Evolutionary conservation across 2,329 filamentous ascomycete genomes (phyloP).

Genomic region (Cadophora sp.): DNA sequence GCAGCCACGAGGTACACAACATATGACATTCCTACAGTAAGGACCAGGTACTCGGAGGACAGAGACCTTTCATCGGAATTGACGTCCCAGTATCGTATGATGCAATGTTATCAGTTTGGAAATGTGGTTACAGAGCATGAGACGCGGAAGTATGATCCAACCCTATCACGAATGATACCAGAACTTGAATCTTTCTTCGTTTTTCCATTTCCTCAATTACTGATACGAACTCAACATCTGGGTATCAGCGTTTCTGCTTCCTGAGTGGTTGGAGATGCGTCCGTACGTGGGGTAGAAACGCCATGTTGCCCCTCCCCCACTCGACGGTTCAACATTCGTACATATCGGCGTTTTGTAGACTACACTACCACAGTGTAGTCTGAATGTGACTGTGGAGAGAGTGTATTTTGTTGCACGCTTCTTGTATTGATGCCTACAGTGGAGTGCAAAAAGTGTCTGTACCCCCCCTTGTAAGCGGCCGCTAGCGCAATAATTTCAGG

Average conservation of each 20-base stretch:
- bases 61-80: not conserved
- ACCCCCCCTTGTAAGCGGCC: no score
- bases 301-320: not conserved
- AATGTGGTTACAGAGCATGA: conserved; percentile 6
- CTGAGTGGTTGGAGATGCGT: not conserved
- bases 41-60: conserved; percentile 22
- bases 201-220: not conserved
- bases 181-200: not conserved
- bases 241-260: not conserved
- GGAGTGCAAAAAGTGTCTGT: no score
- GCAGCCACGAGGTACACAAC: conserved; percentile 10
- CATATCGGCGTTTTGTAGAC: not conserved
- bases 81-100: not conserved
- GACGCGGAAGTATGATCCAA: not conserved
- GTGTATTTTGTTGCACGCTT: not conserved
- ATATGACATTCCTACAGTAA: not conserved
- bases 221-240: not conserved
- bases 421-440: not conserved
- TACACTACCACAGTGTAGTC: not conserved
- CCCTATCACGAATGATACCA: conserved; percentile 3
- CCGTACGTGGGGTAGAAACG: not conserved
- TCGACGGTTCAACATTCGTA: not conserved
- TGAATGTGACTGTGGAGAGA: not conserved
- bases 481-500: no score
- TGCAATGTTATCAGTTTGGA: not conserved